A percentile compares a stretch with the other conserved stretches of the same genome.
Evolutionary conservation across 2,329 filamentous ascomycete species (phyloP).

Genomic region (Thelonectria rubi): DNA sequence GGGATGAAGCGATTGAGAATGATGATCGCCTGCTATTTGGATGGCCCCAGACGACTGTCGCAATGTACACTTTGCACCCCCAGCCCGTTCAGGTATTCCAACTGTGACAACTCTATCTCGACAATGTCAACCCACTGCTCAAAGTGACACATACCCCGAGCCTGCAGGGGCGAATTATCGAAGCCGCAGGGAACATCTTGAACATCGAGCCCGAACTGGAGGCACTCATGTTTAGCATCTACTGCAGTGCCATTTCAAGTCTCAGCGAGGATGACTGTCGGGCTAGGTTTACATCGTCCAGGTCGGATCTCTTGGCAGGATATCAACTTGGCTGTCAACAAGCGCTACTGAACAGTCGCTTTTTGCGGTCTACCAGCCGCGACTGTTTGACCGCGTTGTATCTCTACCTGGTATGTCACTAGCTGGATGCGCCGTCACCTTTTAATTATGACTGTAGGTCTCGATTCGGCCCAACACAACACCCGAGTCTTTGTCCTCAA

Average conservation of each 20-base stretch:
- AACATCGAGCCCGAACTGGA: slow-evolving; percentile 55
- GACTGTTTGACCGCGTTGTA: slow-evolving; percentile 65
- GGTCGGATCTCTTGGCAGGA: slow-evolving; percentile 50
- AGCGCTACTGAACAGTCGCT: slow-evolving; percentile 60
- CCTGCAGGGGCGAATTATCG: slow-evolving; percentile 61
- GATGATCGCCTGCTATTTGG: slow-evolving; percentile 64
- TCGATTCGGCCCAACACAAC: slow-evolving; percentile 54
- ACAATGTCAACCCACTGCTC: slow-evolving; percentile 66
- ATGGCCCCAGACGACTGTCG: slow-evolving; percentile 48
- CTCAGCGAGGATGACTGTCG: slow-evolving; percentile 55
- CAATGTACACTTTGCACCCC: slow-evolving; percentile 61
- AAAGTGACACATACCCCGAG: slow-evolving; percentile 66
- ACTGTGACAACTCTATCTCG: slow-evolving; percentile 66
- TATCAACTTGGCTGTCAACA: slow-evolving; percentile 62
- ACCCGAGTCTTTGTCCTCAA: slow-evolving; percentile 60
- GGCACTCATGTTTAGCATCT: slow-evolving; percentile 66
- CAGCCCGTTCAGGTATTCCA: slow-evolving; percentile 54
- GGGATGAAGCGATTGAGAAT: slow-evolving; percentile 53
- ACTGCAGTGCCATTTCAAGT: slow-evolving; percentile 53
- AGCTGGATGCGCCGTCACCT: neutral
- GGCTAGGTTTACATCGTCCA: slow-evolving; percentile 51
- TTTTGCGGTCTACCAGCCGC: slow-evolving; percentile 59
- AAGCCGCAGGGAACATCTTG: slow-evolving; percentile 54
- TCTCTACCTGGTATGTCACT: slow-evolving; percentile 60
- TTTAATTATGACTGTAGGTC: slow-evolving; percentile 49